Conservation (phyloP, 2,329 filamentous ascomycete genomes). For the Colletotrichum cuscutae region DNA sequence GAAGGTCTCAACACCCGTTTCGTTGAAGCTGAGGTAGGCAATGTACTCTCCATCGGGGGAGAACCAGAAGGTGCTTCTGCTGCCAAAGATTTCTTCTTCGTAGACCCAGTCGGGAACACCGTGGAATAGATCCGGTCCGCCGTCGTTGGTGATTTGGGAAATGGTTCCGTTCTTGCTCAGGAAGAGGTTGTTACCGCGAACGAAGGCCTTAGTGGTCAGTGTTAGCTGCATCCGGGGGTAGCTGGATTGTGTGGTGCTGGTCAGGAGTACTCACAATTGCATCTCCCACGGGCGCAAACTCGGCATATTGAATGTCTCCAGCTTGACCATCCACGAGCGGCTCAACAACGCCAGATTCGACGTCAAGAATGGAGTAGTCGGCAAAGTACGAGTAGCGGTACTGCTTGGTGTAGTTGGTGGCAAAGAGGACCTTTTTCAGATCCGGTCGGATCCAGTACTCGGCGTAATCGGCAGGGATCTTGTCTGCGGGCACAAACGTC, state of each 20-base stretch:
- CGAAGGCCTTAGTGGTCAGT: conserved; percentile 59
- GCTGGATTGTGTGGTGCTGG: neutral
- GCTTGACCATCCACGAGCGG: conserved; percentile 68
- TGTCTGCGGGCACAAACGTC: conserved; percentile 67
- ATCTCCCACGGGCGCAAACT: conserved; percentile 66
- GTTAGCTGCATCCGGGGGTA: neutral
- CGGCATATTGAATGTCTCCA: conserved; percentile 75
- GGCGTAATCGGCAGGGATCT: conserved; percentile 64
- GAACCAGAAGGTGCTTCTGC: conserved; percentile 93
- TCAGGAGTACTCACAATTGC: conserved; percentile 49
- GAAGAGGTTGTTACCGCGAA: conserved; percentile 74
- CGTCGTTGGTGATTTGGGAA: conserved; percentile 67
- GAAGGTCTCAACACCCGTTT: conserved; percentile 75
- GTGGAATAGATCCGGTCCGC: conserved; percentile 71
- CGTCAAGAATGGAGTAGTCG: conserved; percentile 72
- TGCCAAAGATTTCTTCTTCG: conserved; percentile 74
- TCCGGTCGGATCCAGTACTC: conserved; percentile 73
- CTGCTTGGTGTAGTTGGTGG: conserved; percentile 74
- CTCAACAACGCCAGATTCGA: conserved; percentile 63
- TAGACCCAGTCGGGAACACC: conserved; percentile 85
- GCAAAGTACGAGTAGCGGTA: conserved; percentile 76
- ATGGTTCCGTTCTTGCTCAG: conserved; percentile 65
- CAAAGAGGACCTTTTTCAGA: conserved; percentile 67
- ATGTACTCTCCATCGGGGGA: conserved; percentile 88
- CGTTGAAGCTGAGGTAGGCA: conserved; percentile 91